phyloP scores from a whole-genome alignment of 768 basidiomycete species.

The Leccinum disarticulatum region DNA sequence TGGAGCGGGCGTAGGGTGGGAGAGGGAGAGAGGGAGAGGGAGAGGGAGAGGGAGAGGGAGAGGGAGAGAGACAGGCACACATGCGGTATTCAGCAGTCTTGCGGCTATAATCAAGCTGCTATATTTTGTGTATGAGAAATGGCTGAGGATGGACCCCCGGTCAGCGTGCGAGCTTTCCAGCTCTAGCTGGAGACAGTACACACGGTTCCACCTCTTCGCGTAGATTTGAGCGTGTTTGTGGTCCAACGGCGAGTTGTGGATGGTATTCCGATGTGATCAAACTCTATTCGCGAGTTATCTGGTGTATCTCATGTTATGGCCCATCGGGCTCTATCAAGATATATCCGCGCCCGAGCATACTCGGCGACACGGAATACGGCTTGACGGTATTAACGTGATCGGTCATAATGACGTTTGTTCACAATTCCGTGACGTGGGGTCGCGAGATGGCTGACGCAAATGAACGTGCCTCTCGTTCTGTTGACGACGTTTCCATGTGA shows the following conservation, averaged over 20 bases:
- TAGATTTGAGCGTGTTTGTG: conserved; percentile 67
- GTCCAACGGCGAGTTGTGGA: conserved; percentile 78
- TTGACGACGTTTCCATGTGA: conserved; percentile 67
- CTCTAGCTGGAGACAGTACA: neutral
- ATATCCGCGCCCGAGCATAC: conserved; percentile 73
- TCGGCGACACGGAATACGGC: conserved; percentile 67
- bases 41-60: too few relatives aligned
- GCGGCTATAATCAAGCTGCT: conserved; percentile 85
- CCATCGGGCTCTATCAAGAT: conserved; percentile 72
- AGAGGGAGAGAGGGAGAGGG: too few relatives aligned
- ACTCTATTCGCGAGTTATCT: conserved; percentile 42
- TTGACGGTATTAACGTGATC: conserved; percentile 85
- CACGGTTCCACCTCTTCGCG: conserved; percentile 71
- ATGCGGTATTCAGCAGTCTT: conserved; percentile 75
- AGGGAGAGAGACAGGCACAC: conserved; percentile 18
- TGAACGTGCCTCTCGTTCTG: conserved; percentile 64
- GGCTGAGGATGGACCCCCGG: conserved; percentile 43
- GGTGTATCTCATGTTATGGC: conserved; percentile 36
- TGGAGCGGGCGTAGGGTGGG: too few relatives aligned
- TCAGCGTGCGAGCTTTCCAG: neutral
- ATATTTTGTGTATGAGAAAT: conserved; percentile 77
- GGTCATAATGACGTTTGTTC: conserved; percentile 71
- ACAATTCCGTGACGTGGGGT: neutral
- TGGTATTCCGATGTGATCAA: conserved; percentile 81
- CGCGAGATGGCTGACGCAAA: neutral